A percentile compares a stretch with the other conserved stretches of the same genome.
Conservation (phyloP, 805 yeast species). For the Ogataea salicorniae region DNA sequence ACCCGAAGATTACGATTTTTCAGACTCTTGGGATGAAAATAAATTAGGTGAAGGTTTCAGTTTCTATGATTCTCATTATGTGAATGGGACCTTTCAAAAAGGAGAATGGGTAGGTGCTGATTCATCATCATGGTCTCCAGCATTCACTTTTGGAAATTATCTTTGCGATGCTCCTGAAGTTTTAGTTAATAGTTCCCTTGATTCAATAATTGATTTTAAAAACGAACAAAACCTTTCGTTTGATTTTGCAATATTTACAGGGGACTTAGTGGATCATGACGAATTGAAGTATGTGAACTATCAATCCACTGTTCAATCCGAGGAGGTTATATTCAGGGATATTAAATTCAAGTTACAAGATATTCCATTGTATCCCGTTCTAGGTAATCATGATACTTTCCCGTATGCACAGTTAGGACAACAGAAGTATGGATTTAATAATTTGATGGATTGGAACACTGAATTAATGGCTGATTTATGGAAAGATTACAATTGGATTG, state of each 20-base stretch:
- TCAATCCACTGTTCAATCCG: conserved; percentile 49
- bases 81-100: conserved; percentile 24
- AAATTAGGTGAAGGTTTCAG: conserved; percentile 8
- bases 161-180: conserved; percentile 63
- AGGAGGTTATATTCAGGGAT: conserved; percentile 44
- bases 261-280: conserved; percentile 70
- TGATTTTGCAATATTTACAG: conserved; percentile 65
- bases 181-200: conserved; percentile 53
- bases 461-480: conserved; percentile 46
- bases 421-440: conserved; percentile 36
- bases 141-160: conserved; percentile 58
- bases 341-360: conserved; percentile 44
- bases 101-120: conserved; percentile 23
- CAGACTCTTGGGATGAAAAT: conserved; percentile 19
- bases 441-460: conserved; percentile 41
- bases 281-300: conserved; percentile 41
- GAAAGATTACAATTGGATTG: conserved; percentile 43
- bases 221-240: conserved; percentile 32
- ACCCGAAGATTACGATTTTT: conserved; percentile 38
- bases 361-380: conserved; percentile 54
- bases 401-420: conserved; percentile 71
- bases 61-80: conserved; percentile 28
- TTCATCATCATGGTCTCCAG: conserved; percentile 41
- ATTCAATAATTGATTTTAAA: conserved; percentile 35
- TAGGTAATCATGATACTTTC: conserved; percentile 71